Conservation (phyloP, 805 yeast species). For the Yarrowia osloensis region DNA sequence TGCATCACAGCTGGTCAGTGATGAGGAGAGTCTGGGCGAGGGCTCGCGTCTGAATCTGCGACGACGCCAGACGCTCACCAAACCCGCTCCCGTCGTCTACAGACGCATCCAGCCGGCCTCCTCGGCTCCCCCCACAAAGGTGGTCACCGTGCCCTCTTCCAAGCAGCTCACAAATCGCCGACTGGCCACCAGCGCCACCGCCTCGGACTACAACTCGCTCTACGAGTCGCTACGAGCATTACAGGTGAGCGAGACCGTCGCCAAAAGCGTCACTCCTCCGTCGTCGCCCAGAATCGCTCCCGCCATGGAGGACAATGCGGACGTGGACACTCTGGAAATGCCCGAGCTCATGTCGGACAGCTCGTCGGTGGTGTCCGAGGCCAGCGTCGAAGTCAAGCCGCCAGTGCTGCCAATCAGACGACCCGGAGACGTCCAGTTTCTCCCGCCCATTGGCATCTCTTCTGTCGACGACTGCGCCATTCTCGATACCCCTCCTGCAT, state of each 20-base stretch:
- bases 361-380: neutral
- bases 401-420: neutral
- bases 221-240: constrained; percentile 7
- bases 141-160: neutral
- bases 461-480: constrained; percentile 26
- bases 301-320: neutral
- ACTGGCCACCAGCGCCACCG: neutral
- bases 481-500: constrained; percentile 29
- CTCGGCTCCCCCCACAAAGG: neutral
- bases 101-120: constrained; percentile 17
- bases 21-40: constrained; percentile 3
- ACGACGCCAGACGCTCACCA: neutral
- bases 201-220: neutral
- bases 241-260: constrained; percentile 17
- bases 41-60: neutral
- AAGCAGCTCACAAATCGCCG: neutral
- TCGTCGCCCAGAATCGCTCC: neutral
- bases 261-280: constrained; percentile 1
- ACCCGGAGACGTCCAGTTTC: constrained; percentile 9
- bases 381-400: neutral
- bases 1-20: constrained; percentile 16
- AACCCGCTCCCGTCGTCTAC: constrained; percentile 20
- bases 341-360: constrained; percentile 13
- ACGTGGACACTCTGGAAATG: neutral
- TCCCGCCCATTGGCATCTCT: constrained; percentile 25